Evolutionary conservation across 257 asterid species (phyloP), one percentile per base, ranked within the genome.

Genomic region (Striga asiatica): DNA sequence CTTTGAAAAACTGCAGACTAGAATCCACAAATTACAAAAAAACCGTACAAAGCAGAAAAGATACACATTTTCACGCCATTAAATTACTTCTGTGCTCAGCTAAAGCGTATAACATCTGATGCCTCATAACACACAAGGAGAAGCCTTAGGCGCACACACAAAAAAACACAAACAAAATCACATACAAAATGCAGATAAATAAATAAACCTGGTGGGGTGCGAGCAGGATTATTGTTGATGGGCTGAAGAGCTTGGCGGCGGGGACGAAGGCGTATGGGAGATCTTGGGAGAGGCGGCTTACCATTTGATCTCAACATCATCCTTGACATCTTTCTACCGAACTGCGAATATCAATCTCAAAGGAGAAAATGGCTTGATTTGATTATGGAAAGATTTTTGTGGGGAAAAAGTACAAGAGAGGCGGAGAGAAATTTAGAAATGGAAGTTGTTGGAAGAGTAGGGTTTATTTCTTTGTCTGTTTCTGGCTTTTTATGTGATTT

Each of bases 241-340:
- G 95, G 74, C 54, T 73, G 93, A 62, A 78, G 87, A 18, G 76
- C 50, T 16, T 66, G 65, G 9, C 83, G 82, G 24, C 88, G 81
- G 34, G 89, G 43, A 0, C 95, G 89, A 52, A 74, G 81, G 18
- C 92, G 74, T 20, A 84, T 70, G 22, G 96, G 98, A 48, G 98
- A 87, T 76, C 94, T 77, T 1, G 92, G 80, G 4, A 87, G 95
- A 17, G 98, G 98, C 0, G 98, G 98, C 47, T 79, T 91, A 12
- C 76, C 81, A 38, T 59, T 75, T 19, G 93, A 74, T 61, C 95
- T 71, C 72, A 82, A 41, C 95, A 78, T 83, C 86, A 71, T 77
- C 64, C 54, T 69, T 5, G 66, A 64, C 72, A 64, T 55, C 29
- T 43, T 17, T 4, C 5, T 0, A 3, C 0, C 1, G 12, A 34